Conservation (phyloP, 169 alveolate species). For the Plasmodium fragile region DNA sequence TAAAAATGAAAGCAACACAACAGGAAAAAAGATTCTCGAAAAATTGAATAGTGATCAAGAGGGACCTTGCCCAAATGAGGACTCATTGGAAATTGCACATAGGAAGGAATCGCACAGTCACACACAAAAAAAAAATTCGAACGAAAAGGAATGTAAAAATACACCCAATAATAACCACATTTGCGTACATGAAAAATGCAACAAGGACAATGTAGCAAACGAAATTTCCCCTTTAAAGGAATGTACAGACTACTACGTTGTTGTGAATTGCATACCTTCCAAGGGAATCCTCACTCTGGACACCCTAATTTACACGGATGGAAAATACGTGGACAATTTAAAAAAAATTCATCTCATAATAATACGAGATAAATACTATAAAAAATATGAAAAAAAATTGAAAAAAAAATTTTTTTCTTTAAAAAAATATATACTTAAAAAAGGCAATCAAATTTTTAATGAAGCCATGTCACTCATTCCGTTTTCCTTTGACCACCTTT, state of each 20-base stretch:
- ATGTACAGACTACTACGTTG: conserved; percentile 4
- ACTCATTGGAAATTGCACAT: not conserved
- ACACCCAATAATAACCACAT: not conserved
- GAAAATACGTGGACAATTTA: conserved; percentile 60
- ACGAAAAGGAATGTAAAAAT: not conserved
- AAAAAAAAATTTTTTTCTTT: conserved; percentile 32
- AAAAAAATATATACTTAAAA: conserved; percentile 56
- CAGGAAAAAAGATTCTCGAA: not conserved
- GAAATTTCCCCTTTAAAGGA: not conserved
- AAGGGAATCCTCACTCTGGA: conserved; percentile 38
- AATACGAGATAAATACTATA: conserved; percentile 50
- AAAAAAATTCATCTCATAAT: conserved; percentile 51
- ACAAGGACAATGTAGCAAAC: not conserved
- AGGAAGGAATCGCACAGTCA: not conserved
- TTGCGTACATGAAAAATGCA: not conserved
- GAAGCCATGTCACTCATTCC: conserved; percentile 48
- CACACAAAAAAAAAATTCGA: not conserved
- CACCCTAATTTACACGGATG: conserved; percentile 69
- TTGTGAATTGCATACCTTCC: conserved; percentile 51
- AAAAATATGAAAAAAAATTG: conserved; percentile 44
- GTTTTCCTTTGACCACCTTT: conserved; percentile 31
- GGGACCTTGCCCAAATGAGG: not conserved
- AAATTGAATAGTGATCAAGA: not conserved
- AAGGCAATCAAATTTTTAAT: conserved; percentile 49
- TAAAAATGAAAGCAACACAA: not conserved